These are phyloP conservation scores for Colletotrichum melonis DNA, from an alignment of 2,329 filamentous ascomycete genomes.

Conservation along the genomic window DNA sequence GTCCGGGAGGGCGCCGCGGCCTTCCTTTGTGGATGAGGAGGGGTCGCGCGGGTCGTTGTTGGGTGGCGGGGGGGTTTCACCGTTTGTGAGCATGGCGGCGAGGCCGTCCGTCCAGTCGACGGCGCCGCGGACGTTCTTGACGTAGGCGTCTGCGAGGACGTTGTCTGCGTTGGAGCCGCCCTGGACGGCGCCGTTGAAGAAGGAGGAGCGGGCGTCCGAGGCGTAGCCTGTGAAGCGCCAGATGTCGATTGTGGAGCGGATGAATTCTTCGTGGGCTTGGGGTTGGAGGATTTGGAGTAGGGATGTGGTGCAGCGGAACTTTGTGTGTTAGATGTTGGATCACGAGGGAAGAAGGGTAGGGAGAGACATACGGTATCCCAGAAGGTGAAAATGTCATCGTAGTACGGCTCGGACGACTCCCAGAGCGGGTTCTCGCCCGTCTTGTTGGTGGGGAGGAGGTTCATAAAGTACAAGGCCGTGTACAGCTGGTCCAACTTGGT, in stretches of 20 bases:
- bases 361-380: conserved; percentile 62
- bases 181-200: conserved; percentile 76
- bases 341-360: neutral
- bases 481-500: conserved; percentile 72
- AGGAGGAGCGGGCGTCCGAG: conserved; percentile 74
- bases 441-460: conserved; percentile 75
- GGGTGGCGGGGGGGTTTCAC: conserved; percentile 70
- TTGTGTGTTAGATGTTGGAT: neutral
- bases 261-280: conserved; percentile 70
- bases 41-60: conserved; percentile 67
- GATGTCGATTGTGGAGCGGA: conserved; percentile 76
- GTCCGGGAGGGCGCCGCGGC: conserved; percentile 75
- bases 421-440: conserved; percentile 78
- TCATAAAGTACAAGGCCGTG: conserved; percentile 76
- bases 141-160: conserved; percentile 77
- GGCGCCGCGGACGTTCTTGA: conserved; percentile 72
- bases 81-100: conserved; percentile 73
- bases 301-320: conserved; percentile 72
- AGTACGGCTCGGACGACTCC: conserved; percentile 74
- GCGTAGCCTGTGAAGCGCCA: conserved; percentile 74
- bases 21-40: conserved; percentile 74
- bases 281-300: conserved; percentile 76
- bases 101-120: conserved; percentile 75
- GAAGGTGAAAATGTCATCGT: conserved; percentile 77
- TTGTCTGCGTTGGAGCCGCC: conserved; percentile 79